Conservation (phyloP, 306 rosid species). For the Astragalus glycyphyllos region DNA sequence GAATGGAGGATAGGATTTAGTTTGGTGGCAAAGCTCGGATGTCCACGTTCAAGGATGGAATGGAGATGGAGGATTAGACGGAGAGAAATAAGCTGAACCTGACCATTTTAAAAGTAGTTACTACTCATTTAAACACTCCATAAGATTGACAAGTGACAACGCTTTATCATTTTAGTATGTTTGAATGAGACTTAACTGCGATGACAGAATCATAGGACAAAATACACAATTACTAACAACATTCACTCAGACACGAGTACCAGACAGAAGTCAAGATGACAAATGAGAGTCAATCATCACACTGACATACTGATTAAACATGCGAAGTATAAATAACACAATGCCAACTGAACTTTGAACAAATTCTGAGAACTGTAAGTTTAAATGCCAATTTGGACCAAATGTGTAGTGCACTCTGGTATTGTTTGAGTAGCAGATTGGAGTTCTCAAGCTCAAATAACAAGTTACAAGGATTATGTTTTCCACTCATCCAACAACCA, state of each 20-base stretch:
- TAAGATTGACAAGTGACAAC: slow-evolving; percentile 10
- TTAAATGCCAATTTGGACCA: slow-evolving; percentile 19
- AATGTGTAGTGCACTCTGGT: slow-evolving; percentile 9
- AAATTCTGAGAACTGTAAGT: slow-evolving; percentile 16
- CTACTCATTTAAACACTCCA: background rate
- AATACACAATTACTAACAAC: slow-evolving; percentile 9
- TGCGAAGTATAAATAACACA: slow-evolving; percentile 12
- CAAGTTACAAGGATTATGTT: background rate
- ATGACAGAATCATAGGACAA: background rate
- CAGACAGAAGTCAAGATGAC: slow-evolving; percentile 21
- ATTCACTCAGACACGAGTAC: slow-evolving; percentile 11
- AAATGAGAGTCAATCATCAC: slow-evolving; percentile 17
- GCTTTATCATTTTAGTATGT: background rate
- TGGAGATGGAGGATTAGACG: background rate
- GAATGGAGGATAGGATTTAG: background rate
- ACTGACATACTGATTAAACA: slow-evolving; percentile 15
- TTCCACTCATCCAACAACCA: background rate
- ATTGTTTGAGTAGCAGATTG: slow-evolving; percentile 2
- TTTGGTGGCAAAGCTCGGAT: background rate
- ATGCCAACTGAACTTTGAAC: slow-evolving; percentile 27
- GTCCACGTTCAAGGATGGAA: background rate
- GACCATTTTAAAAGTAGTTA: background rate
- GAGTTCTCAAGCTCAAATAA: slow-evolving; percentile 22
- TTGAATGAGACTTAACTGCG: slow-evolving; percentile 8
- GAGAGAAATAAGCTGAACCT: background rate